Evolutionary conservation across 2,329 filamentous ascomycete genomes (phyloP), one percentile per base, ranked within the genome.

Genomic region (Metarhizium humberi): DNA sequence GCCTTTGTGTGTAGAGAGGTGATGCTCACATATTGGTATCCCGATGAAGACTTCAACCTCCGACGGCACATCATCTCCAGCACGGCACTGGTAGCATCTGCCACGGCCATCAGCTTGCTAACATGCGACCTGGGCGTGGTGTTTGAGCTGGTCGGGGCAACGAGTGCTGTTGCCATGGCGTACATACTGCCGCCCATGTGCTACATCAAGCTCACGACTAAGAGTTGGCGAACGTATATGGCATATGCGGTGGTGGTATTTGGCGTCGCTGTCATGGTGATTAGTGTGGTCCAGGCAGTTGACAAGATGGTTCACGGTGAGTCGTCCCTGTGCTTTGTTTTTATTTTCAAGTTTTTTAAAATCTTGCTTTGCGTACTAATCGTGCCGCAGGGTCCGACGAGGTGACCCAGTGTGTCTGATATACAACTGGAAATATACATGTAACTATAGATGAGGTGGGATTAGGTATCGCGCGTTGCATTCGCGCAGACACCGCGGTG

Each of bases 1-100:
- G 92, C 91, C 16, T 99, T 99, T 70, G 94, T 99, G 54, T 99
- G 94, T 72, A 84, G 94, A 66, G 94, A 96, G 72, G 92, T 96
- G 60, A 95, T 96, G 89, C 82, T 90, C 62, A 91, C 90, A 60
- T 96, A 95, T 71, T 86, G 78, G 67, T 85, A 79, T 64, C 81
- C 80, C 0, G 77, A 76, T 57, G 90, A 76, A 62, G 87, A 88
- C 0, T 95, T 92, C 74, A 86, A 91, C 68, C 83, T 90, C 63
- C 86, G 86, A 59, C 84, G 91, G 47, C 94, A 99, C 71, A 72
- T 99, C 49, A 81, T 95, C 57, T 88, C 97, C 69, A 95, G 88
- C 61, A 91, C 90, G 1, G 77, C 83, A 4, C 78, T 97, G 30
- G 89, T 97, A n/a, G 76, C 90, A 4, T 77, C 81, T 29, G 88